A percentile compares a stretch with the other conserved stretches of the same genome.
phyloP scores from a whole-genome alignment of 2,329 filamentous ascomycete species.

The Graphilbum ipis-grandicollis region DNA sequence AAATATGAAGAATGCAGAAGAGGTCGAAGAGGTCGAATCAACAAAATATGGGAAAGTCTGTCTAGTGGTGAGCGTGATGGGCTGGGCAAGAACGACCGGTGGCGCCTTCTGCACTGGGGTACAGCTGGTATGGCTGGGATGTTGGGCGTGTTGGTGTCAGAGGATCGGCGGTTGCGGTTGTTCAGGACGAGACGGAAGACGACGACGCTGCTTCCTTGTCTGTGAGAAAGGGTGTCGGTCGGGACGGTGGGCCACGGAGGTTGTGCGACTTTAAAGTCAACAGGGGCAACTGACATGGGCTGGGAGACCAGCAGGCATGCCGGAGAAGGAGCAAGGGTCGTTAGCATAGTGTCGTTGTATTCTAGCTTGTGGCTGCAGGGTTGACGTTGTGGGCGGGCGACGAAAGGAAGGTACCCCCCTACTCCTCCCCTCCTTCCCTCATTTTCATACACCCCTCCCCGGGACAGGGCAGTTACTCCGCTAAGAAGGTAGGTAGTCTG shows the following conservation, averaged over 20 bases:
- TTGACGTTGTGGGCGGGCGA: background rate
- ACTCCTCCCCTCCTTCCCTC: background rate
- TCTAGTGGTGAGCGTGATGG: no score
- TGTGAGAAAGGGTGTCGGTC: slow-evolving; percentile 15
- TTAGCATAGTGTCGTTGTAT: no score
- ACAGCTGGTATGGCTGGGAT: background rate
- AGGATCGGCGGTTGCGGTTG: slow-evolving; percentile 11
- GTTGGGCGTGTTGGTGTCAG: slow-evolving; percentile 1
- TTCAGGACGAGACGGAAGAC: slow-evolving; percentile 13
- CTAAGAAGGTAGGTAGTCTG: no score
- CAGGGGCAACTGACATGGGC: slow-evolving; percentile 24
- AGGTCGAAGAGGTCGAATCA: no score
- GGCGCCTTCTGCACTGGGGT: background rate
- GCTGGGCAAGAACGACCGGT: background rate
- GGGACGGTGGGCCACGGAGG: slow-evolving; percentile 25
- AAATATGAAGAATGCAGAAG: background rate
- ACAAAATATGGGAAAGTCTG: no score
- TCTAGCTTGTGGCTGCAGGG: background rate
- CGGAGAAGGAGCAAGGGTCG: no score
- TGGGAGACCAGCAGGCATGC: background rate
- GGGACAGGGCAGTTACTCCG: no score
- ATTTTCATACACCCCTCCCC: background rate
- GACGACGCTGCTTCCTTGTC: background rate
- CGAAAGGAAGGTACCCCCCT: background rate
- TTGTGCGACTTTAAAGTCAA: slow-evolving; percentile 31